Evolutionary conservation across 768 basidiomycete species (phyloP).

Genomic region (Boletus tylopilopsis): DNA sequence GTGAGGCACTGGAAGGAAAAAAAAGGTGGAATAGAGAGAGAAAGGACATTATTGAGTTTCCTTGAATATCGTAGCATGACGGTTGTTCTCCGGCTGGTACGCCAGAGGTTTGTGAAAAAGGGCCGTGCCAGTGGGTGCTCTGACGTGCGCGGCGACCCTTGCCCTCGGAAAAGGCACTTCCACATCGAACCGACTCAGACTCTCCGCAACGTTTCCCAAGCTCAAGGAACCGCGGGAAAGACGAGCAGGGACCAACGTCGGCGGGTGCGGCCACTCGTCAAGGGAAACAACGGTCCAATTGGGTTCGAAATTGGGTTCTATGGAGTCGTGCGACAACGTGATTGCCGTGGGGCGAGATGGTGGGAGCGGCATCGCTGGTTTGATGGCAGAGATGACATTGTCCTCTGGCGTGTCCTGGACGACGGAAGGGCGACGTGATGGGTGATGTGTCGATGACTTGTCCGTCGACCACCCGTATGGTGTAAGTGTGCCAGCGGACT

Average conservation of each 20-base stretch:
- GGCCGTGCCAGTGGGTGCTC: background rate
- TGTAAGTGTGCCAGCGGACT: conserved; percentile 10
- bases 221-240: conserved; percentile 5
- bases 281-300: background rate
- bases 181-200: background rate
- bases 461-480: conserved; percentile 1
- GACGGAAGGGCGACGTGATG: conserved; percentile 5
- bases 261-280: conserved; percentile 23
- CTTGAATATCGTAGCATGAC: conserved; percentile 44
- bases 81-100: conserved; percentile 11
- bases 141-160: background rate
- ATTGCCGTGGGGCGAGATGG: conserved; percentile 18
- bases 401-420: conserved; percentile 7
- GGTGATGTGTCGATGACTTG: conserved; percentile 1
- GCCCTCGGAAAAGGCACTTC: background rate
- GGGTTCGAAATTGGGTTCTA: conserved; percentile 27
- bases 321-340: conserved; percentile 32
- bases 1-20: too few relatives aligned
- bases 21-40: too few relatives aligned
- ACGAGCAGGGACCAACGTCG: conserved; percentile 13
- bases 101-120: background rate
- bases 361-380: conserved; percentile 19
- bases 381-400: conserved; percentile 9
- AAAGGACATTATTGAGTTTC: conserved; percentile 27
- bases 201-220: conserved; percentile 1